Evolutionary conservation across 331 rosid species (phyloP).

Genomic region (Rhamnella rubrinervis): DNA sequence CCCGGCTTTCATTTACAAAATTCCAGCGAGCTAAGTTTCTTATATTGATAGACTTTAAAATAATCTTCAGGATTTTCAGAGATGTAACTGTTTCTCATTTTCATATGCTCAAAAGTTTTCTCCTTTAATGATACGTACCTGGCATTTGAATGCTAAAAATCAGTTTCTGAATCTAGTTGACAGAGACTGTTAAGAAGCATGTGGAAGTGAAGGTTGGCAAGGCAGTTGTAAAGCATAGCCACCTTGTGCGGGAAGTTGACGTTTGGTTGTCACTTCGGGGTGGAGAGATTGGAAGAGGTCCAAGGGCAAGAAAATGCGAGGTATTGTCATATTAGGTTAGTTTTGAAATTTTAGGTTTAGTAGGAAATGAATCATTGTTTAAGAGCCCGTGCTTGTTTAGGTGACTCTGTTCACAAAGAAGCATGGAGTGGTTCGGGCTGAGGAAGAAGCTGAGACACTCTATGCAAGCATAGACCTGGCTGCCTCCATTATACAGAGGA

Average conservation of each 20-base stretch:
- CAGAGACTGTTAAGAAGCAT: conserved; percentile 73
- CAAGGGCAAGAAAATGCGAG: conserved; percentile 75
- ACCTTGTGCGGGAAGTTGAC: conserved; percentile 90
- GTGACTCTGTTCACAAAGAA: conserved; percentile 78
- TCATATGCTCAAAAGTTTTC: too few species aligned
- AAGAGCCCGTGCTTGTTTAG: conserved; percentile 33
- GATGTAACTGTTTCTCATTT: too few species aligned
- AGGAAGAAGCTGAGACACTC: conserved; percentile 78
- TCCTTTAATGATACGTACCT: not conserved
- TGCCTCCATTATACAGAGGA: conserved; percentile 85
- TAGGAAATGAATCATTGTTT: conserved; percentile 10
- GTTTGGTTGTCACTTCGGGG: conserved; percentile 84
- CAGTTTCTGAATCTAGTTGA: conserved; percentile 43
- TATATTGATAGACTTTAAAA: too few species aligned
- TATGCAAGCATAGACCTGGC: conserved; percentile 87
- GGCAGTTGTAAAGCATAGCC: conserved; percentile 80
- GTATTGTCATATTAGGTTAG: conserved; percentile 29
- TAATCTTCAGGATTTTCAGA: too few species aligned
- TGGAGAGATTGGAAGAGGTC: conserved; percentile 92
- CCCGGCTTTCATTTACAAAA: too few species aligned
- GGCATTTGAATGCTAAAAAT: conserved; percentile 1
- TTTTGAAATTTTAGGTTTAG: conserved; percentile 8
- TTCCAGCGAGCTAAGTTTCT: too few species aligned
- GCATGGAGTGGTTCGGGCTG: conserved; percentile 95
- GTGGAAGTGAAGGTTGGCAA: conserved; percentile 91